Evolutionary conservation across 768 basidiomycete species (phyloP).

Genomic region (Auricularia cornea): DNA sequence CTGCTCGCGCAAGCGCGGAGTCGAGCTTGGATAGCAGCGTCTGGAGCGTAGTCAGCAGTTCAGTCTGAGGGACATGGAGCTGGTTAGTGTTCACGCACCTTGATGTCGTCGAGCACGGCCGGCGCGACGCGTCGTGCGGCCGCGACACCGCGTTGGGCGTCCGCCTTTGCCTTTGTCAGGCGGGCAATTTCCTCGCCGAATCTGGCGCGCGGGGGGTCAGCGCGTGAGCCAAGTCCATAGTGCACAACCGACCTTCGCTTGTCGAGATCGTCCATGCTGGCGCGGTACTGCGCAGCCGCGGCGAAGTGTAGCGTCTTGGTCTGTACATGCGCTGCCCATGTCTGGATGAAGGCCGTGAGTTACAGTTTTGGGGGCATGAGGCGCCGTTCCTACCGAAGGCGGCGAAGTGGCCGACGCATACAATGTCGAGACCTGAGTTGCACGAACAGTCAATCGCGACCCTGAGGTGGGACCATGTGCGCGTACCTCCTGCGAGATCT

Average conservation of each 20-base stretch:
- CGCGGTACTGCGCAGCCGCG: slow-evolving; percentile 82
- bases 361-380: no score
- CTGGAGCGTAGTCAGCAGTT: slow-evolving; percentile 33
- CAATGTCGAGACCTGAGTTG: slow-evolving; percentile 19
- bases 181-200: slow-evolving; percentile 86
- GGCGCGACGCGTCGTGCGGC: slow-evolving; percentile 54
- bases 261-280: slow-evolving; percentile 80
- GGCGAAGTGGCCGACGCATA: slow-evolving; percentile 17
- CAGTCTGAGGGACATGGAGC: not conserved
- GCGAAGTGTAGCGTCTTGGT: slow-evolving; percentile 79
- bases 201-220: no score
- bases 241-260: slow-evolving; percentile 48
- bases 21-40: slow-evolving; percentile 67
- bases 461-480: not conserved
- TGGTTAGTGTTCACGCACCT: slow-evolving; percentile 37
- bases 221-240: no score
- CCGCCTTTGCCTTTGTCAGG: slow-evolving; percentile 53
- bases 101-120: slow-evolving; percentile 67
- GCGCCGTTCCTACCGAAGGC: slow-evolving; percentile 52
- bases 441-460: no score
- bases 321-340: slow-evolving; percentile 73
- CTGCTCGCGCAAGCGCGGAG: slow-evolving; percentile 58
- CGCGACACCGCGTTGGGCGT: slow-evolving; percentile 65
- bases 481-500: slow-evolving; percentile 19
- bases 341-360: slow-evolving; percentile 33